These are phyloP conservation scores for Zalaria sp. DNA, from an alignment of 2,329 filamentous ascomycete genomes.

Conservation along the genomic window DNA sequence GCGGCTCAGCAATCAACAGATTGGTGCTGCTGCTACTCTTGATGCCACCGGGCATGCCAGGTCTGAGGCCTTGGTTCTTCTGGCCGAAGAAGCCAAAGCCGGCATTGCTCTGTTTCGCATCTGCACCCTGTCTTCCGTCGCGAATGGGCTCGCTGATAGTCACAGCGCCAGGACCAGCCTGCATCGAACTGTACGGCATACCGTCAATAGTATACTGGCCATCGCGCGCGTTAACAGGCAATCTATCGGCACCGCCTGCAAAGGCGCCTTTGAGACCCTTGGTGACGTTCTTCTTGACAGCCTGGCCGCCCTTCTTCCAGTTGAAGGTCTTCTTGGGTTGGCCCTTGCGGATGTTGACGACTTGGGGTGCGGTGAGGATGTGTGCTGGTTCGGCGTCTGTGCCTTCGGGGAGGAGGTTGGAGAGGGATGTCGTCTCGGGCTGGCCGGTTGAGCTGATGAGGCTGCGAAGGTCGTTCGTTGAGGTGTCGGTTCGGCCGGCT, in stretches of 20 bases:
- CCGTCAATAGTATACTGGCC: conserved; percentile 17
- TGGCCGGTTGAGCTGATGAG: background rate
- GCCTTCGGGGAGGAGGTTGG: conserved; percentile 19
- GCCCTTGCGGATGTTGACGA: conserved; percentile 88
- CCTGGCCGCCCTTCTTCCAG: conserved; percentile 95
- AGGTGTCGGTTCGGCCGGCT: conserved; percentile 30
- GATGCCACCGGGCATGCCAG: conserved; percentile 18
- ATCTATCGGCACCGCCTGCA: conserved; percentile 27
- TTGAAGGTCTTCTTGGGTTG: conserved; percentile 85
- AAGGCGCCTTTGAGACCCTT: conserved; percentile 93
- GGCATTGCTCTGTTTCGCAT: conserved; percentile 1
- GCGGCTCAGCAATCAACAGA: conserved; percentile 17
- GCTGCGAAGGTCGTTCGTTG: conserved; percentile 2
- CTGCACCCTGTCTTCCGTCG: conserved; percentile 5
- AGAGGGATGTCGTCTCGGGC: conserved; percentile 4
- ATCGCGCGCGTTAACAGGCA: conserved; percentile 8
- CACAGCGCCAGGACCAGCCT: conserved; percentile 13
- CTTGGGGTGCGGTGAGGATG: conserved; percentile 63
- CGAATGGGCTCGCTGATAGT: conserved; percentile 4
- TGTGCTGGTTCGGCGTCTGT: conserved; percentile 51
- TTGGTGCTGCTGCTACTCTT: conserved; percentile 32
- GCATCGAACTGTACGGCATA: conserved; percentile 14
- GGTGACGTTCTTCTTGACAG: conserved; percentile 82
- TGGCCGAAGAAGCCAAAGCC: conserved; percentile 22
- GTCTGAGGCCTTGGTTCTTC: conserved; percentile 19